Evolutionary conservation across 78 protist species (phyloP).

Genomic region (Dictyostelium intermedium): DNA sequence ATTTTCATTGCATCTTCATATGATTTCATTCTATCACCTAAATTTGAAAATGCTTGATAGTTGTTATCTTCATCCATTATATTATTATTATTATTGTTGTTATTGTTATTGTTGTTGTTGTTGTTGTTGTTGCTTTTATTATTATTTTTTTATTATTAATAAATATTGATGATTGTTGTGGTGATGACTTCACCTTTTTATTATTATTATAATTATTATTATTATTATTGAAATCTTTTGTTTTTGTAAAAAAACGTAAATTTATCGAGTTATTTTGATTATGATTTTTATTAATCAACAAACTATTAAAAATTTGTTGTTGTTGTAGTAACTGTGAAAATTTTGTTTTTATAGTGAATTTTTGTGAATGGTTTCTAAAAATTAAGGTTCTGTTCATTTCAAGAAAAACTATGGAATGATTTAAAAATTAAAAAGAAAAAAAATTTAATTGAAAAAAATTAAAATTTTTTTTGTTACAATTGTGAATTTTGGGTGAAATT

Average conservation of each 20-base stretch:
- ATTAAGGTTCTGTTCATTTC: not conserved
- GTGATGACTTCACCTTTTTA: not conserved
- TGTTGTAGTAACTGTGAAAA: not conserved
- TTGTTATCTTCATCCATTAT: not conserved
- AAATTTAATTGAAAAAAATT: too few relatives aligned
- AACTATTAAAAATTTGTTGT: not conserved
- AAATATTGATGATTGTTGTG: too few relatives aligned
- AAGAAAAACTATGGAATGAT: not conserved
- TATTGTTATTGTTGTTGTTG: not conserved
- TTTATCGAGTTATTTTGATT: not conserved
- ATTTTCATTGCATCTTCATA: slow-evolving; percentile 25
- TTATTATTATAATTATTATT: not conserved
- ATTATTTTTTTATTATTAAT: too few relatives aligned
- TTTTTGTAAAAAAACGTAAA: not conserved
- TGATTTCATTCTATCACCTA: slow-evolving; percentile 68
- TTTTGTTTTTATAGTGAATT: not conserved
- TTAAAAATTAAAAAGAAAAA: not conserved
- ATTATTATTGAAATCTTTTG: not conserved
- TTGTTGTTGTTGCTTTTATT: not conserved
- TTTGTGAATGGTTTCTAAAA: not conserved
- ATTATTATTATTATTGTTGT: too few relatives aligned
- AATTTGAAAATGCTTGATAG: not conserved
- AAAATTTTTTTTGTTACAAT: too few relatives aligned
- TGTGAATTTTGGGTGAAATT: too few relatives aligned
- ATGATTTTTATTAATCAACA: not conserved